phyloP scores from a whole-genome alignment of 495 filamentous ascomycete genomes.

The Aspergillus wentii region DNA sequence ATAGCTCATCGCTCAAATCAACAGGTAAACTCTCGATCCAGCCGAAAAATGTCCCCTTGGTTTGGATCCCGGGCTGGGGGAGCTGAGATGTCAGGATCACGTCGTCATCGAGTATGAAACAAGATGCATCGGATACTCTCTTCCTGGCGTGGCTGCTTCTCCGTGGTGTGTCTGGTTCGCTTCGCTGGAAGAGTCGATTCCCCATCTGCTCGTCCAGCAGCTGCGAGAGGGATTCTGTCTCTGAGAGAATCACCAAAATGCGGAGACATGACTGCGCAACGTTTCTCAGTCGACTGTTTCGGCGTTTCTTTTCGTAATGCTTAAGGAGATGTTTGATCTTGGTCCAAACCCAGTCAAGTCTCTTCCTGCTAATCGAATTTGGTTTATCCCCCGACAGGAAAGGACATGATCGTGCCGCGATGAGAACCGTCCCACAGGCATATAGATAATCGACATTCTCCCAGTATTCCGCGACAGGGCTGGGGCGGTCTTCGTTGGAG shows the following conservation, averaged over 20 bases:
- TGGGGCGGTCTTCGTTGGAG: constrained; percentile 1
- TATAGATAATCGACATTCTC: constrained; percentile 13
- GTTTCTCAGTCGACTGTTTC: background rate
- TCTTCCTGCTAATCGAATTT: background rate
- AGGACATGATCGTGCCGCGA: constrained; percentile 5
- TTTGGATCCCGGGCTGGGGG: too few species aligned
- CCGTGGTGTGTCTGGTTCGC: too few species aligned
- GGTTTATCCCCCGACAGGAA: background rate
- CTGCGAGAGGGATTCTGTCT: background rate
- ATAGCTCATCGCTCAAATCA: constrained; percentile 4
- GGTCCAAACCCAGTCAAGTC: background rate
- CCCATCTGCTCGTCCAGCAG: background rate
- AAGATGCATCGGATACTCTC: background rate
- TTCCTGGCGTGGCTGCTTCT: too few species aligned
- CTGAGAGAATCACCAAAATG: constrained; percentile 1
- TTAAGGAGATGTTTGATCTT: constrained; percentile 1
- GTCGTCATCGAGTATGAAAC: too few species aligned
- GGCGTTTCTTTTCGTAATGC: background rate
- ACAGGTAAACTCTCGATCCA: constrained; percentile 15
- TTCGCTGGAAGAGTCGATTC: background rate
- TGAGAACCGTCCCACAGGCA: constrained; percentile 7
- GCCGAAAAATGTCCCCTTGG: constrained; percentile 1
- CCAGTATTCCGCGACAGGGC: constrained; percentile 6
- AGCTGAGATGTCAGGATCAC: too few species aligned
- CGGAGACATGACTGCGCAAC: constrained; percentile 2